Conservation (phyloP, 768 basidiomycete genomes). For the Lactarius indigo region DNA sequence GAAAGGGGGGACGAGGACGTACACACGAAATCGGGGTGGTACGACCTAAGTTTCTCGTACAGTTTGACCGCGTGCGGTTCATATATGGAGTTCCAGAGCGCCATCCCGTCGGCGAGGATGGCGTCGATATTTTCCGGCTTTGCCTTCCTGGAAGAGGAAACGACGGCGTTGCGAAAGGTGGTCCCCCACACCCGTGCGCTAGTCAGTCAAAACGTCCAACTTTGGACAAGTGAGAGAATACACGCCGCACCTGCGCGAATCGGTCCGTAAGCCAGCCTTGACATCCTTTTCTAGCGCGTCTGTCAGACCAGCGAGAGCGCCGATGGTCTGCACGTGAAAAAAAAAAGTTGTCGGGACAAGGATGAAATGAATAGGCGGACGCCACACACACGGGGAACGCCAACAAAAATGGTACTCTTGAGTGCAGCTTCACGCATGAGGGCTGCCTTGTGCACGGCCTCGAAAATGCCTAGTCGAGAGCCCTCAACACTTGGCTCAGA, state of each 20-base stretch:
- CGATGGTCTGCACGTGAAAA: constrained; percentile 52
- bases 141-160: constrained; percentile 13
- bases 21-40: constrained; percentile 95
- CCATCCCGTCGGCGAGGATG: constrained; percentile 62
- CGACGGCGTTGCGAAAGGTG: neutral
- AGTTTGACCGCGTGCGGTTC: constrained; percentile 87
- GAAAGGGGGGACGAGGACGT: constrained; percentile 38
- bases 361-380: neutral
- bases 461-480: constrained; percentile 45
- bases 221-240: constrained; percentile 11
- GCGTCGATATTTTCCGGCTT: constrained; percentile 59
- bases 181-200: neutral
- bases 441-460: constrained; percentile 69
- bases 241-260: constrained; percentile 42
- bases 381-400: constrained; percentile 66
- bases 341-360: neutral
- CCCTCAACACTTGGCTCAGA: constrained; percentile 38
- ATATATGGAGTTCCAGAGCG: constrained; percentile 85
- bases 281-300: constrained; percentile 81
- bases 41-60: constrained; percentile 77
- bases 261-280: constrained; percentile 60
- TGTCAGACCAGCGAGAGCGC: constrained; percentile 72
- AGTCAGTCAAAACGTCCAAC: constrained; percentile 11
- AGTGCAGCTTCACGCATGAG: constrained; percentile 86
- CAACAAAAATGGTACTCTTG: constrained; percentile 87